Evolutionary conservation across 2,329 filamentous ascomycete species (phyloP), one percentile per base, ranked within the genome.

Genomic region (Penicillium sp.): DNA sequence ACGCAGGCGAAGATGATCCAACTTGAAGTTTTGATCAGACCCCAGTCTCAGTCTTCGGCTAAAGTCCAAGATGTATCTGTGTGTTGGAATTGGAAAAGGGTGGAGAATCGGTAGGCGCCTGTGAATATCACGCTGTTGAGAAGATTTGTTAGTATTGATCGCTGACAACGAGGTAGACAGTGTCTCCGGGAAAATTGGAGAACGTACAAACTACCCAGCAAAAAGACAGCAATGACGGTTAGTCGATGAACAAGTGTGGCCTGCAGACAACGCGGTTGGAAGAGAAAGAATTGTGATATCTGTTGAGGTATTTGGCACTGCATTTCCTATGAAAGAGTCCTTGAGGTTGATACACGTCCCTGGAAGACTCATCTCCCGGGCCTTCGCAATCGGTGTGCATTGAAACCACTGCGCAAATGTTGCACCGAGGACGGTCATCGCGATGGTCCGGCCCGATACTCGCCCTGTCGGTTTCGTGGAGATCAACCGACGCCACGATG

Each of bases 361-460:
- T 0, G 76, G 74, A 0, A 79, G 48, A 0, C 70, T 58, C 0
- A 72, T 71, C 20, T 79, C 70, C 79, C 79, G 81, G 0, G 78
- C 64, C 60, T 79, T 80, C 44, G 73, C 61, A 6, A 81, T 72
- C 0, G 79, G 79, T 0, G 73, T 68, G 64, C 79, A 82, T 58
- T 80, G 77, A 58, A 82, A 81, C 80, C 73, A 62, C 75, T 77
- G 36, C 68, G 46, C 77, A 77, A 8, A 75, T 76, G 54, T n/a
- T n/a, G n/a, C n/a, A n/a, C n/a, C n/a, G n/a, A n/a, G n/a, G n/a
- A n/a, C n/a, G n/a, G n/a, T n/a, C n/a, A n/a, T n/a, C n/a, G n/a
- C n/a, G n/a, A n/a, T n/a, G n/a, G n/a, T n/a, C n/a, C n/a, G n/a
- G n/a, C n/a, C n/a, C n/a, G n/a, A n/a, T n/a, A n/a, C n/a, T n/a